phyloP scores from a whole-genome alignment of 2,329 filamentous ascomycete genomes.

The Exophiala bonariae region DNA sequence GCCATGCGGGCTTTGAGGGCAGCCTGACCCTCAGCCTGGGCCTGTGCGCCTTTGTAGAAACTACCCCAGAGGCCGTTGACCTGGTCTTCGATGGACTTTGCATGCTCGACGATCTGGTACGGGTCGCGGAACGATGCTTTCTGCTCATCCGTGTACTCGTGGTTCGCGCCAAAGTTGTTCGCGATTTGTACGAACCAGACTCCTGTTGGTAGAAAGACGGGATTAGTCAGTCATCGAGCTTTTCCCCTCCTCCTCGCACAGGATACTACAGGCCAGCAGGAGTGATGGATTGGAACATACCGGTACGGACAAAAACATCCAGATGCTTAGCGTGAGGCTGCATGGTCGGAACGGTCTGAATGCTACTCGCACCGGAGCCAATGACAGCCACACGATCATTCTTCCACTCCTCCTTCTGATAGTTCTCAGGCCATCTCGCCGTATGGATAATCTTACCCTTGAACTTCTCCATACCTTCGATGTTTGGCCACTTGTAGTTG shows the following conservation, averaged over 20 bases:
- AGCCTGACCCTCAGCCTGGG: conserved; percentile 40
- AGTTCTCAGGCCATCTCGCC: conserved; percentile 47
- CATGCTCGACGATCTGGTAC: conserved; percentile 42
- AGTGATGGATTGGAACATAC: no score
- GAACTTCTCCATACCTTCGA: conserved; percentile 42
- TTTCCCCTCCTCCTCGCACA: no score
- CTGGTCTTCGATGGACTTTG: conserved; percentile 48
- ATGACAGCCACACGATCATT: conserved; percentile 45
- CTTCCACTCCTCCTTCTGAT: conserved; percentile 46
- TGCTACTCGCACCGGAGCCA: conserved; percentile 45
- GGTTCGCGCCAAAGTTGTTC: conserved; percentile 46
- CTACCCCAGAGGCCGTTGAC: conserved; percentile 49
- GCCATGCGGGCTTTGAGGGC: conserved; percentile 46
- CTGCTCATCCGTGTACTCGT: conserved; percentile 43
- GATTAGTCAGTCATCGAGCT: no score
- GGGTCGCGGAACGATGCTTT: conserved; percentile 44
- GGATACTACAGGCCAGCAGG: no score
- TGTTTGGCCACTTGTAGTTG: conserved; percentile 43
- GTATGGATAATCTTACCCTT: conserved; percentile 42
- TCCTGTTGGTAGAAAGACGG: conserved; percentile 15
- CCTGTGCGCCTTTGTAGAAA: conserved; percentile 46
- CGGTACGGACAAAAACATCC: conserved; percentile 49
- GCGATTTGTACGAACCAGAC: conserved; percentile 43
- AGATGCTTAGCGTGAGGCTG: conserved; percentile 47
- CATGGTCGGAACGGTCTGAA: conserved; percentile 50